phyloP scores from a whole-genome alignment of 805 yeast species.

The Jamesozyma piceae region DNA sequence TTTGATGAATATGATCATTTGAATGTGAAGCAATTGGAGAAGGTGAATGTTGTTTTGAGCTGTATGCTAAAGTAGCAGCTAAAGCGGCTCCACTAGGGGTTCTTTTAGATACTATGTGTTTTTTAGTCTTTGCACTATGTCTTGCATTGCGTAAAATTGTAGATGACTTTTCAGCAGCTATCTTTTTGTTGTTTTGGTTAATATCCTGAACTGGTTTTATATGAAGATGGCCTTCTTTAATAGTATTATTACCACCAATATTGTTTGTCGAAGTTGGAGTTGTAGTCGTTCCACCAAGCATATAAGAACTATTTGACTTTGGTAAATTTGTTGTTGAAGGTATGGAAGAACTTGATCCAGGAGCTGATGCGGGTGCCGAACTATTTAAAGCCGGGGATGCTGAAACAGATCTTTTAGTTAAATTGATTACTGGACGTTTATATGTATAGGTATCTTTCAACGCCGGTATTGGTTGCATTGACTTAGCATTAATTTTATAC shows the following conservation, averaged over 20 bases:
- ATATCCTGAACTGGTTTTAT: neutral
- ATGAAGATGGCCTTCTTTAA: neutral
- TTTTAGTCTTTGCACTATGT: conserved; percentile 16
- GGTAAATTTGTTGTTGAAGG: neutral
- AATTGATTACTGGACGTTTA: conserved; percentile 3
- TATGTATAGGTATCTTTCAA: conserved; percentile 18
- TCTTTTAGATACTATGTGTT: conserved; percentile 9
- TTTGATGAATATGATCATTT: neutral
- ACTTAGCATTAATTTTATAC: conserved; percentile 62
- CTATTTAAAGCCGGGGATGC: neutral
- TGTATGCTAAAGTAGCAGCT: conserved; percentile 18
- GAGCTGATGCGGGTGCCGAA: neutral
- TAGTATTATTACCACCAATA: neutral
- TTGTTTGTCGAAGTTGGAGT: neutral
- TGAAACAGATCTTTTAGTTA: conserved; percentile 1
- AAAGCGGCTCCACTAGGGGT: conserved; percentile 16
- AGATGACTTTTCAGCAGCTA: conserved; percentile 25
- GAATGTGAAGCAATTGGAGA: neutral
- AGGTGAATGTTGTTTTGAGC: conserved; percentile 10
- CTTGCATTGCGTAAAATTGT: conserved; percentile 27
- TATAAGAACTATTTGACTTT: conserved; percentile 3
- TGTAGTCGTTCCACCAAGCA: neutral
- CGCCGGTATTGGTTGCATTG: conserved; percentile 69
- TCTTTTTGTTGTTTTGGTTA: conserved; percentile 6
- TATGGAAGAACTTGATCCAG: too few relatives aligned